These are phyloP conservation scores for Gossypium schwendimanii DNA, from an alignment of 441 rosid species.

Conservation along the genomic window DNA sequence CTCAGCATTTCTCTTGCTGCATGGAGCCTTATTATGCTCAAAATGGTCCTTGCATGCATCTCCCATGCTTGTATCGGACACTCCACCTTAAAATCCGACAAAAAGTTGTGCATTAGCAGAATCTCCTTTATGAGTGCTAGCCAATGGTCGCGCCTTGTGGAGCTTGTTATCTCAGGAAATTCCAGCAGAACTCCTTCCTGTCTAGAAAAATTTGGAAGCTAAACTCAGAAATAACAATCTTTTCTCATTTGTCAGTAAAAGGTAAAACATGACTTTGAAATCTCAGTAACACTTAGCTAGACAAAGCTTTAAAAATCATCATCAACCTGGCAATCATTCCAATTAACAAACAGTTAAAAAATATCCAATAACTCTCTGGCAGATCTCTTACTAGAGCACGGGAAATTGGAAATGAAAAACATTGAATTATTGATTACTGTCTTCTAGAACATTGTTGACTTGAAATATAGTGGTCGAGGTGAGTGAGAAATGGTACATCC, in stretches of 20 bases:
- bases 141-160: constrained; percentile 90
- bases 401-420: no score
- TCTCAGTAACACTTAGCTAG: not conserved
- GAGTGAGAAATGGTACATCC: no score
- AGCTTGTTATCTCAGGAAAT: constrained; percentile 94
- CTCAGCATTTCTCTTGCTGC: constrained; percentile 88
- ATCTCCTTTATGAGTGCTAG: constrained; percentile 66
- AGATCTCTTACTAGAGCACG: no score
- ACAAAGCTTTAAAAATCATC: not conserved
- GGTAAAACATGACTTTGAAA: not conserved
- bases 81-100: constrained; percentile 42
- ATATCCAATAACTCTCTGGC: no score
- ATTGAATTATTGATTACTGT: no score
- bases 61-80: constrained; percentile 65
- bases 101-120: constrained; percentile 67
- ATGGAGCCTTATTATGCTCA: constrained; percentile 76
- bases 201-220: constrained; percentile 27
- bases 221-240: not conserved
- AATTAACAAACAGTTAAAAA: no score
- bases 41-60: constrained; percentile 68
- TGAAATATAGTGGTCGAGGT: no score
- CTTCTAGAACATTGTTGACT: no score
- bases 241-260: not conserved
- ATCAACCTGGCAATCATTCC: no score
- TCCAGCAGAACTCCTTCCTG: constrained; percentile 75